These are phyloP conservation scores for Pseudodiploospora longispora DNA, from an alignment of 2,329 filamentous ascomycete species.

Conservation along the genomic window DNA sequence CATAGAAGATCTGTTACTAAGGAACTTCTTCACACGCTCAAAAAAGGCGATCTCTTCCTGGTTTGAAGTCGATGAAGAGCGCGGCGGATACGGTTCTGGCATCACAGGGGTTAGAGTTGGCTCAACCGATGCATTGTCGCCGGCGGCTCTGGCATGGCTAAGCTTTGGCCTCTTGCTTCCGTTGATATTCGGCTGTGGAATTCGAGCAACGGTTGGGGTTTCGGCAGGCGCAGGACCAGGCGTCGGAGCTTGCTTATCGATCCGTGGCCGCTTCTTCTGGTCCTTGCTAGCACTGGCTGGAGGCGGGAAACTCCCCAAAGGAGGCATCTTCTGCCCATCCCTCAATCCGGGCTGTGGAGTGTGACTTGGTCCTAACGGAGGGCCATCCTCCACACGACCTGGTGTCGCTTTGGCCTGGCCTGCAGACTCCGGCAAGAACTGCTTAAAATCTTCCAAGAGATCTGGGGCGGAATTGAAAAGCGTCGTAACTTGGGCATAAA, in stretches of 20 bases:
- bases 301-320: conserved; percentile 89
- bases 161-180: conserved; percentile 64
- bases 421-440: conserved; percentile 87
- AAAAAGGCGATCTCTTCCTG: conserved; percentile 90
- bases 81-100: conserved; percentile 78
- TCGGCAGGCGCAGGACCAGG: conserved; percentile 37
- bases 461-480: conserved; percentile 91
- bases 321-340: conserved; percentile 74
- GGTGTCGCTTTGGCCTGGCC: conserved; percentile 43
- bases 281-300: conserved; percentile 76
- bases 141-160: conserved; percentile 55
- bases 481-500: conserved; percentile 92
- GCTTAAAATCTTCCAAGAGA: conserved; percentile 95
- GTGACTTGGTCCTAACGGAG: conserved; percentile 36
- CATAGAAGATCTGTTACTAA: conserved; percentile 85
- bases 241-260: conserved; percentile 45
- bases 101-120: conserved; percentile 83
- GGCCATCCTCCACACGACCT: conserved; percentile 49
- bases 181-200: conserved; percentile 24
- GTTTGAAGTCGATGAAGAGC: conserved; percentile 62
- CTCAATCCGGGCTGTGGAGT: conserved; percentile 47
- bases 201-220: conserved; percentile 28
- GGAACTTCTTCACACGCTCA: conserved; percentile 91
- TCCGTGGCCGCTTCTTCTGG: conserved; percentile 74
- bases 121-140: conserved; percentile 59